Base-by-base conservation (phyloP, 23 red algal genomes). In the Cyanidium caldarium region DNA sequence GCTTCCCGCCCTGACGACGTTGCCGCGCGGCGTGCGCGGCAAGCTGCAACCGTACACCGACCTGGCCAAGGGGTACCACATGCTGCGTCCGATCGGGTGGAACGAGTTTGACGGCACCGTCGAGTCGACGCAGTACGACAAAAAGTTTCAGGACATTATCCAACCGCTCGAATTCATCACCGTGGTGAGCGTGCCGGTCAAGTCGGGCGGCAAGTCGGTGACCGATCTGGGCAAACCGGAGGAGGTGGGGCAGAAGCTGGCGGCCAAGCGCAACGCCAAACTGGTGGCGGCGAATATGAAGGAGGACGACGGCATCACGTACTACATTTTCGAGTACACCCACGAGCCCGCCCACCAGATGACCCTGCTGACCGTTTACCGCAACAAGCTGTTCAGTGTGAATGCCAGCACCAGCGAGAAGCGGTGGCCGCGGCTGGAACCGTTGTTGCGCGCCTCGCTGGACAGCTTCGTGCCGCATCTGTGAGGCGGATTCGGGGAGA, bases 61-160 rank as follows among this genome's bases (percentile, higher is more conserved):
- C 57, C 45, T 89, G 35, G 44, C 67, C 65, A 84, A 88, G 71
- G 92, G 92, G 0, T 98, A 87, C 58, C 79, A 80, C 0, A 88
- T 98, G 56, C 65, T 82, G 36, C 71, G 92, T 19, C 92, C 92
- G 33, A 57, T 43, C 13, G 92, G 84, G 15, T 98, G 92, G 92
- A 98, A 98, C 71, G 80, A 98, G 73, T 98, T 98, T 45, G 77
- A 80, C 39, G 92, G 68, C 38, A 44, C 77, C 38, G n/a, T 28
- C 19, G 51, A 28, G 51, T 65, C 75, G 38, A 80, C 77, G 28
- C 67, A 83, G 42, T 98, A 89, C 67, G 92, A 98, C 81, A 83
- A 87, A 45, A 98, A 98, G 70, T 98, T 84, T 78, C 84, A 88
- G 68, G 92, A 98, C 44, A 65, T 98, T 34, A 98, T 98, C 39